These are phyloP conservation scores for Alternaria arbusti DNA, from an alignment of 2,329 filamentous ascomycete species.

Conservation along the genomic window DNA sequence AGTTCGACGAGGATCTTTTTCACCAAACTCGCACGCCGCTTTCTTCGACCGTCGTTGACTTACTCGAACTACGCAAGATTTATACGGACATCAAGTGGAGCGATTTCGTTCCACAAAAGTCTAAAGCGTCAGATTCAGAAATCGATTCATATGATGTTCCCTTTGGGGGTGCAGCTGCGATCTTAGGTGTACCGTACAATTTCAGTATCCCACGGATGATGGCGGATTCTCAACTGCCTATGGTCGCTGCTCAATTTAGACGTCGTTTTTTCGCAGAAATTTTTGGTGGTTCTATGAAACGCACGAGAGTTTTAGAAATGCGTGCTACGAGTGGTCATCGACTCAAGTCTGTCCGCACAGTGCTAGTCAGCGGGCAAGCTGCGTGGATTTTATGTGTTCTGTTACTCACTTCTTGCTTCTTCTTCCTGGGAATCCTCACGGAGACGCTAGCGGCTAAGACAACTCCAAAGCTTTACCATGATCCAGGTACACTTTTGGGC, in stretches of 20 bases:
- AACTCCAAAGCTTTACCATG: not conserved
- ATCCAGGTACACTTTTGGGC: not conserved
- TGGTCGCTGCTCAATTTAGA: not conserved
- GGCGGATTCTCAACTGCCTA: not conserved
- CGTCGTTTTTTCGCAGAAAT: not conserved
- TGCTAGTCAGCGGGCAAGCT: not conserved
- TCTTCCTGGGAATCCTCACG: not conserved
- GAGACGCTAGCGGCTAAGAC: not conserved
- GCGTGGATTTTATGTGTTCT: not conserved
- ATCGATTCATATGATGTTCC: not conserved
- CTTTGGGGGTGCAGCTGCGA: not conserved
- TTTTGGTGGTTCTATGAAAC: not conserved
- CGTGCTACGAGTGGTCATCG: not conserved
- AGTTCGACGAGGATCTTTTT: not conserved
- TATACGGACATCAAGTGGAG: not conserved
- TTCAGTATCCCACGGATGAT: not conserved
- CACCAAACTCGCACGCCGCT: not conserved
- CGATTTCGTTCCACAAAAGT: not conserved
- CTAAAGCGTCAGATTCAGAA: rapidly evolving
- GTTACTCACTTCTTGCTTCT: not conserved
- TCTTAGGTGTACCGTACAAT: not conserved
- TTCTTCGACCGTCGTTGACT: not conserved
- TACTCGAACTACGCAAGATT: not conserved
- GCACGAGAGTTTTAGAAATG: not conserved
- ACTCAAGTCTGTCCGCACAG: not conserved